Percentiles rank a stretch among this genome's conserved stretches.
These are phyloP conservation scores for Lumnitzera littorea DNA, from an alignment of 345 rosid genomes.

Conservation along the genomic window DNA sequence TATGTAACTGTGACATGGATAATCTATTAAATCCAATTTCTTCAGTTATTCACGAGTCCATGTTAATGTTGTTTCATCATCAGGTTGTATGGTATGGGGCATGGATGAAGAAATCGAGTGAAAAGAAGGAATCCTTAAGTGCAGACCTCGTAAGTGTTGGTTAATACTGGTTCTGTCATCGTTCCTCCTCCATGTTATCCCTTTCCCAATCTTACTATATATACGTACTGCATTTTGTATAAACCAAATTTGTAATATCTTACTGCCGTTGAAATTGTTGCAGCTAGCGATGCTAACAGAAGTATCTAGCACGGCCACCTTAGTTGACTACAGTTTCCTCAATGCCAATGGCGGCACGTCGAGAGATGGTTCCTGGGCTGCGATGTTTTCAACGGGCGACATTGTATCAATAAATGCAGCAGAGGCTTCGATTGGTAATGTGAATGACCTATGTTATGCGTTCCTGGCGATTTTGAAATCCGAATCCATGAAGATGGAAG, in stretches of 20 bases:
- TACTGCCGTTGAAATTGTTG: neutral
- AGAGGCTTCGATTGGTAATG: neutral
- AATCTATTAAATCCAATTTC: neutral
- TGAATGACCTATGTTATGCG: conserved; percentile 27
- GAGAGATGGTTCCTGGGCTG: conserved; percentile 26
- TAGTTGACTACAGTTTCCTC: conserved; percentile 29
- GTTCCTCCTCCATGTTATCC: neutral
- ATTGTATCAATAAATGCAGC: conserved; percentile 22
- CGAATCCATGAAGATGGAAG: conserved; percentile 33
- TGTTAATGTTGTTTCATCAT: neutral
- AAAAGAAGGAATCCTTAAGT: conserved; percentile 34
- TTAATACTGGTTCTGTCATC: neutral
- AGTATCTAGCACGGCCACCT: conserved; percentile 33
- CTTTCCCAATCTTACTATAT: neutral
- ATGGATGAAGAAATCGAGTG: conserved; percentile 35
- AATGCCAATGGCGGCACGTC: conserved; percentile 46
- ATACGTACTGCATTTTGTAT: neutral
- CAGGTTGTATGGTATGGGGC: conserved; percentile 57
- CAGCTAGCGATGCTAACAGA: conserved; percentile 31
- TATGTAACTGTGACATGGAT: too few relatives aligned
- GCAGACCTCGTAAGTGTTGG: conserved; percentile 28
- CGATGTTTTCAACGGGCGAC: conserved; percentile 37
- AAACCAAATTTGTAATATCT: too few relatives aligned
- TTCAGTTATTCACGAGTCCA: neutral
- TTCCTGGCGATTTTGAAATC: conserved; percentile 37